A percentile compares a stretch with the other conserved stretches of the same genome.
Evolutionary conservation across 129 eudicot genomes (phyloP).

Genomic region (Cynara cardunculus): DNA sequence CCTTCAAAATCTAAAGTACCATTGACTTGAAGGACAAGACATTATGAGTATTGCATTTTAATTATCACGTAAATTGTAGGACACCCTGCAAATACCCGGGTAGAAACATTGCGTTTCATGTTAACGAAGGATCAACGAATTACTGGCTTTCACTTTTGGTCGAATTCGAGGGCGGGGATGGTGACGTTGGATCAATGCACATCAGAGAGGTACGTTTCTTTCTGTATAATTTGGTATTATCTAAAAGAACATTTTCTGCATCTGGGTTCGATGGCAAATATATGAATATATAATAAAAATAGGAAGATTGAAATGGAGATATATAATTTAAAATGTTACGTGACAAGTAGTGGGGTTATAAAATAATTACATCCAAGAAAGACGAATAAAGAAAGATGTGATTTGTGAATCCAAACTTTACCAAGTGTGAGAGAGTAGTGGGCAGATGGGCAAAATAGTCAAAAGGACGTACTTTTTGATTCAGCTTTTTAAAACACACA

Average conservation of each 20-base stretch:
- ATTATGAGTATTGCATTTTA: not conserved
- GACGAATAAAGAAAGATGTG: conserved; percentile 9
- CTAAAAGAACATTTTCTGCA: not conserved
- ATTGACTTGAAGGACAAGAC: too few species aligned
- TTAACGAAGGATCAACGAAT: conserved; percentile 87
- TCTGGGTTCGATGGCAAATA: not conserved
- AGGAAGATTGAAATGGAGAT: not conserved
- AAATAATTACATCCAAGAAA: conserved; percentile 5
- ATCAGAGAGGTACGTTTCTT: conserved; percentile 61
- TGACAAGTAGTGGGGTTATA: conserved; percentile 11
- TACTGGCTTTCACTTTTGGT: conserved; percentile 89
- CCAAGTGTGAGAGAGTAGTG: not conserved
- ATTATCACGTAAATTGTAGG: conserved; percentile 33
- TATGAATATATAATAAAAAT: not conserved
- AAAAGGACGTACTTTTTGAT: conserved; percentile 22
- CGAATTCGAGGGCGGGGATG: conserved; percentile 95
- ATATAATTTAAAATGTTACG: not conserved
- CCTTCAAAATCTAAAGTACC: too few species aligned
- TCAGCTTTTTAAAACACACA: conserved; percentile 24
- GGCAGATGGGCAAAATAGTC: conserved; percentile 27
- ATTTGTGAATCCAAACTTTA: conserved; percentile 20
- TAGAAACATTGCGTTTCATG: conserved; percentile 75
- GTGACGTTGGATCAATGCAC: conserved; percentile 97
- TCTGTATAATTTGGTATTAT: not conserved
- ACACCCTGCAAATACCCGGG: conserved; percentile 88